Conservation (phyloP, 2,329 filamentous ascomycete species). For the Trichoderma koningiopsis region DNA sequence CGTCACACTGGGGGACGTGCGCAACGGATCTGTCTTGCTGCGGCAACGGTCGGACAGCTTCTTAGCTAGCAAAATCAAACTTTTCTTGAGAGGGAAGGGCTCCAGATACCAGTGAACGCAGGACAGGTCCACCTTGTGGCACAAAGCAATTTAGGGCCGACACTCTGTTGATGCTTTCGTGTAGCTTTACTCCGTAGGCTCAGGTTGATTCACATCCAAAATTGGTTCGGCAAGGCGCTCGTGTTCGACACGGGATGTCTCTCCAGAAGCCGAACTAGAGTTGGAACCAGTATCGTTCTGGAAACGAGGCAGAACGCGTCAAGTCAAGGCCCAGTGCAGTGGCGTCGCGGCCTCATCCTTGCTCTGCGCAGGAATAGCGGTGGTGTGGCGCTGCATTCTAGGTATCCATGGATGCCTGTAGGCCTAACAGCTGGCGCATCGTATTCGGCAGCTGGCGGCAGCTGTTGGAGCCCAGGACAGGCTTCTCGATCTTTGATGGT, state of each 20-base stretch:
- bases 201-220: slow-evolving; percentile 9
- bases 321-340: neutral
- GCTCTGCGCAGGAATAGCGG: slow-evolving; percentile 21
- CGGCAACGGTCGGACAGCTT: slow-evolving; percentile 2
- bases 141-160: slow-evolving; percentile 11
- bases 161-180: neutral
- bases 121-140: slow-evolving; percentile 9
- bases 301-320: slow-evolving; percentile 29
- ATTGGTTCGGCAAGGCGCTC: slow-evolving; percentile 2
- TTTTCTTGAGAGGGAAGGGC: slow-evolving; percentile 9
- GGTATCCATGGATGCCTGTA: neutral
- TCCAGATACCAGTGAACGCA: slow-evolving; percentile 9
- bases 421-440: neutral
- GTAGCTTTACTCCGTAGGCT: slow-evolving; percentile 2
- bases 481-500: neutral
- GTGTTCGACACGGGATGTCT: slow-evolving; percentile 20
- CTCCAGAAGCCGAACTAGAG: slow-evolving; percentile 23
- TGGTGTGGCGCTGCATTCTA: neutral
- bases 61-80: neutral
- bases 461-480: neutral
- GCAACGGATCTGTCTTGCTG: slow-evolving; percentile 13
- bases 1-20: slow-evolving; percentile 11
- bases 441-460: neutral
- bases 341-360: slow-evolving; percentile 26
- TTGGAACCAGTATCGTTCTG: slow-evolving; percentile 26